Conservation (phyloP, 2,329 filamentous ascomycete species). For the Lasiodiplodia citricola region DNA sequence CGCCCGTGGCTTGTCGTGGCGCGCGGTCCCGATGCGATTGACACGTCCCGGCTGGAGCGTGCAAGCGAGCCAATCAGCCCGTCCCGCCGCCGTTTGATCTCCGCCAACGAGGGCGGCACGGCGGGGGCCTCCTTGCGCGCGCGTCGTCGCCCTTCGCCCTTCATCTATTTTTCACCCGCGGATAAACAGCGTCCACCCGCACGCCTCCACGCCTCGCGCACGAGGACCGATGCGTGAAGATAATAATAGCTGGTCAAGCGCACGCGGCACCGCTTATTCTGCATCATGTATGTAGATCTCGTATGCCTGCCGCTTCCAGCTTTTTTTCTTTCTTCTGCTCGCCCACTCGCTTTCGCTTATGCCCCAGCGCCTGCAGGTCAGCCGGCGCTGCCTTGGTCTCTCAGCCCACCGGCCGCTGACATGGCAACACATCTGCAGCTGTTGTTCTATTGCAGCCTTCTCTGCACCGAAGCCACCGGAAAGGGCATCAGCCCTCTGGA, state of each 20-base stretch:
- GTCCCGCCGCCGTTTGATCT: slow-evolving; percentile 11
- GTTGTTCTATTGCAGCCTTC: slow-evolving; percentile 23
- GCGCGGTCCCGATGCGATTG: slow-evolving; percentile 16
- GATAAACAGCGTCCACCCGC: slow-evolving; percentile 7
- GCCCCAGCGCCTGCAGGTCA: not conserved
- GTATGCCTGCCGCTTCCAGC: not conserved
- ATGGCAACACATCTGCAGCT: slow-evolving; percentile 3
- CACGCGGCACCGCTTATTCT: slow-evolving; percentile 8
- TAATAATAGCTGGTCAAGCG: slow-evolving; percentile 5
- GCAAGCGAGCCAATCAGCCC: slow-evolving; percentile 6
- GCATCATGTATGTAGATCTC: slow-evolving; percentile 13
- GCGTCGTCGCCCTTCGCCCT: slow-evolving; percentile 5
- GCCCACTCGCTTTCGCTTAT: slow-evolving; percentile 3
- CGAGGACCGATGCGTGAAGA: slow-evolving; percentile 11
- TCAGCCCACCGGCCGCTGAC: slow-evolving; percentile 14
- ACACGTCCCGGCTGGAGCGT: not conserved
- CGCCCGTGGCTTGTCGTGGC: slow-evolving; percentile 13
- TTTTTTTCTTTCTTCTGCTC: slow-evolving; percentile 12
- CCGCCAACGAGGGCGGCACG: slow-evolving; percentile 1
- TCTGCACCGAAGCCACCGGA: slow-evolving; percentile 9
- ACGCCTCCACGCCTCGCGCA: not conserved
- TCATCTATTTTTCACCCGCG: slow-evolving; percentile 13
- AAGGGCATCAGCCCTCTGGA: not conserved
- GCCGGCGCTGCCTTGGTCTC: not conserved
- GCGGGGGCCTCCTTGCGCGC: slow-evolving; percentile 18